These are phyloP conservation scores for Letharia lupina DNA, from an alignment of 495 filamentous ascomycete genomes.

Conservation along the genomic window DNA sequence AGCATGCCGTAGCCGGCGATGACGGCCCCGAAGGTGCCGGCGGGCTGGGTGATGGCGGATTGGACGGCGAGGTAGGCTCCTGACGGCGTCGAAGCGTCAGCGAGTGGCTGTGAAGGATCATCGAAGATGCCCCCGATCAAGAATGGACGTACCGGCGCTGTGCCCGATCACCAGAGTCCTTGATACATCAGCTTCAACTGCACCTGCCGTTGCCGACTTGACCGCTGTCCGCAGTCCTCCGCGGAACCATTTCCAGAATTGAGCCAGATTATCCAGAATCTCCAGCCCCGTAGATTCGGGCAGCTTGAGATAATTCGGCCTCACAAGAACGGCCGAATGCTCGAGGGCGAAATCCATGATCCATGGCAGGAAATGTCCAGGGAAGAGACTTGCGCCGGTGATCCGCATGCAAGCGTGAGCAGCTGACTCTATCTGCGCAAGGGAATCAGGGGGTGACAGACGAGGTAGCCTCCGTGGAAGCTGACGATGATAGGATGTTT, in stretches of 20 bases:
- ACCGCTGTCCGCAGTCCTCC: not conserved
- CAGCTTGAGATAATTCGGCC: not conserved
- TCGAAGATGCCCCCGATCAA: too few relatives aligned
- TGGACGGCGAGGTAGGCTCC: constrained; percentile 2
- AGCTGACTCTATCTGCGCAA: too few relatives aligned
- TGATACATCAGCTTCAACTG: not conserved
- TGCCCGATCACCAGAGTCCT: not conserved
- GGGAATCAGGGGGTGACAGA: not conserved
- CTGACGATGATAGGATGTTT: not conserved
- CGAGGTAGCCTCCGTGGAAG: not conserved
- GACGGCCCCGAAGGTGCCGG: not conserved
- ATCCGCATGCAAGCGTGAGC: not conserved
- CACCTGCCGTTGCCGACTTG: not conserved
- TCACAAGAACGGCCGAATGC: not conserved
- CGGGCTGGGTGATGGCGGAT: not conserved
- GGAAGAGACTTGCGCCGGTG: not conserved
- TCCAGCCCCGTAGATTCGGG: not conserved
- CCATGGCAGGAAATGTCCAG: not conserved
- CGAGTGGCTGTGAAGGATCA: too few relatives aligned
- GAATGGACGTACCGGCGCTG: not conserved
- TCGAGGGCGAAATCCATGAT: not conserved
- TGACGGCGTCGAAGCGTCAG: not conserved
- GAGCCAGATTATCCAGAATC: not conserved
- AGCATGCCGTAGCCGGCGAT: not conserved
- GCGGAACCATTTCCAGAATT: not conserved